Evolutionary conservation across 306 rosid genomes (phyloP).

Genomic region (Cucurbita moschata): DNA sequence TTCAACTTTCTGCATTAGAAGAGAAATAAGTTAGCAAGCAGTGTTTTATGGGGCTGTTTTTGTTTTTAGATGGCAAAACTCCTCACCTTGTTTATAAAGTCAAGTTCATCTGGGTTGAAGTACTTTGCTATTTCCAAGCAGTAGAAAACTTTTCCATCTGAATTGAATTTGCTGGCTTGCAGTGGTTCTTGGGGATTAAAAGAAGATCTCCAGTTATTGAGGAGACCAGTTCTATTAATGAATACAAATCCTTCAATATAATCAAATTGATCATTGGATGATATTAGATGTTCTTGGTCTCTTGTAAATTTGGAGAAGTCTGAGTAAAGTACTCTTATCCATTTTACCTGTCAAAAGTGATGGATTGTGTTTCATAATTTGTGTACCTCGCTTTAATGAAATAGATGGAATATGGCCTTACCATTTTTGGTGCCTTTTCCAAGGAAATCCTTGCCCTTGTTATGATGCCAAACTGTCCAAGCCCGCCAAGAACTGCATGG

Average conservation of each 20-base stretch:
- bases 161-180: constrained; percentile 51
- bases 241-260: constrained; percentile 85
- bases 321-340: constrained; percentile 85
- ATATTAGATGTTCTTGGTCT: constrained; percentile 79
- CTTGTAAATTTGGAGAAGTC: constrained; percentile 51
- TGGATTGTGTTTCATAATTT: constrained; percentile 5
- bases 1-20: constrained; percentile 52
- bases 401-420: constrained; percentile 10
- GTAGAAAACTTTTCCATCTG: constrained; percentile 62
- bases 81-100: constrained; percentile 43
- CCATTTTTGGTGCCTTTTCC: constrained; percentile 78
- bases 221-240: constrained; percentile 60
- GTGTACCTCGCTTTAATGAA: background rate
- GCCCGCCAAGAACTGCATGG: constrained; percentile 79
- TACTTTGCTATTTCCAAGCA: constrained; percentile 83
- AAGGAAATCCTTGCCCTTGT: constrained; percentile 78
- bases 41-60: background rate
- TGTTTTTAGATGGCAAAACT: background rate
- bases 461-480: constrained; percentile 94
- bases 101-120: constrained; percentile 49
- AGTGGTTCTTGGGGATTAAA: constrained; percentile 61
- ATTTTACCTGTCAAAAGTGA: constrained; percentile 51
- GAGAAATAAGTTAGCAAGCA: background rate
- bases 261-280: constrained; percentile 53
- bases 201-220: constrained; percentile 80